Evolutionary conservation across 2,329 filamentous ascomycete genomes (phyloP).

Genomic region (Xylariaceae sp.): DNA sequence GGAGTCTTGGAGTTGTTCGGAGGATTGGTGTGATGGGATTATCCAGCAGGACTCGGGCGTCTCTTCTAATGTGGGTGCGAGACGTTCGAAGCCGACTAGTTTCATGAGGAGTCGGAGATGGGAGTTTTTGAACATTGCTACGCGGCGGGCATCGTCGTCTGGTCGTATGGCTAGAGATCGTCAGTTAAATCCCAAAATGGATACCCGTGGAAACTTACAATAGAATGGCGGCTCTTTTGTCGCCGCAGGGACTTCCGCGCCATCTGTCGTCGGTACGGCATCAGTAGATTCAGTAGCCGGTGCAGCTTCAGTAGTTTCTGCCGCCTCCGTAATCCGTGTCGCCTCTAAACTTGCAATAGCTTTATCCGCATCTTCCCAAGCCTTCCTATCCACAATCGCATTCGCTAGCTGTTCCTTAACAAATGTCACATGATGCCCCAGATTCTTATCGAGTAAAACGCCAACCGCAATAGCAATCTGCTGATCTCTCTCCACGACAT

Average conservation of each 20-base stretch:
- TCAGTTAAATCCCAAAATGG: constrained; percentile 28
- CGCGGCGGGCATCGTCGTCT: constrained; percentile 60
- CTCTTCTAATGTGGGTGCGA: constrained; percentile 54
- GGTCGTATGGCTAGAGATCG: constrained; percentile 50
- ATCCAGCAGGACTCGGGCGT: constrained; percentile 73
- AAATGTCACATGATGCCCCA: constrained; percentile 74
- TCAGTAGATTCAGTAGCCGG: constrained; percentile 38
- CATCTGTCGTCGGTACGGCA: constrained; percentile 28
- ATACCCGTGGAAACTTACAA: constrained; percentile 40
- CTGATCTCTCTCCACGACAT: constrained; percentile 60
- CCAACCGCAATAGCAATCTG: constrained; percentile 77
- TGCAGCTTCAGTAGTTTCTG: constrained; percentile 33
- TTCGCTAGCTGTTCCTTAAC: constrained; percentile 64
- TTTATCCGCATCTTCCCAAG: constrained; percentile 69
- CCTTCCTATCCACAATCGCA: constrained; percentile 66
- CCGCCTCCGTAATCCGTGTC: constrained; percentile 27
- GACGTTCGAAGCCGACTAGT: constrained; percentile 63
- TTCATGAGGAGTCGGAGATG: constrained; percentile 81
- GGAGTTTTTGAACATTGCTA: constrained; percentile 82
- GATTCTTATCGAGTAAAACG: constrained; percentile 72
- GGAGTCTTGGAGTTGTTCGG: constrained; percentile 61
- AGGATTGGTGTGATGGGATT: constrained; percentile 60
- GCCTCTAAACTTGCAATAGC: constrained; percentile 45
- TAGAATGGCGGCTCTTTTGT: constrained; percentile 45
- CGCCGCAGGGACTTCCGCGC: constrained; percentile 3